These are phyloP conservation scores for Boechera divaricarpa DNA, from an alignment of 345 rosid species.

Conservation along the genomic window DNA sequence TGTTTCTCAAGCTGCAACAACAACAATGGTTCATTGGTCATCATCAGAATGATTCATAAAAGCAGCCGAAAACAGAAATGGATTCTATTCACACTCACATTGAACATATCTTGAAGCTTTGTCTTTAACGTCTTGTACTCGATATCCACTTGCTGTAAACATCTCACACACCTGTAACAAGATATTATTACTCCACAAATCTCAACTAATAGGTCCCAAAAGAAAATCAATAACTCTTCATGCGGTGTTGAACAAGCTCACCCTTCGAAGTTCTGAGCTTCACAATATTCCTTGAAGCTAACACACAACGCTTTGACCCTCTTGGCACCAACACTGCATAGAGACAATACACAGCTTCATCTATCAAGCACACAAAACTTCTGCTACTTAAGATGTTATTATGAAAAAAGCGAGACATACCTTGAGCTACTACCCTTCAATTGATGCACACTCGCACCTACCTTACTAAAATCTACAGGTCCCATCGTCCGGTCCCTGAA, in stretches of 20 bases:
- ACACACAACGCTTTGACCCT: slow-evolving; percentile 65
- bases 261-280: slow-evolving; percentile 73
- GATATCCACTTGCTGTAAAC: slow-evolving; percentile 70
- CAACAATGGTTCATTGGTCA: background rate
- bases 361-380: background rate
- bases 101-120: slow-evolving; percentile 70
- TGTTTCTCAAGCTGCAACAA: slow-evolving; percentile 45
- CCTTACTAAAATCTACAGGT: slow-evolving; percentile 64
- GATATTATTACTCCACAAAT: slow-evolving; percentile 15
- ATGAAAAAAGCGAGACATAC: slow-evolving; percentile 44
- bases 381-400: background rate
- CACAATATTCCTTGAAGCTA: slow-evolving; percentile 68
- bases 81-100: slow-evolving; percentile 48
- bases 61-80: background rate
- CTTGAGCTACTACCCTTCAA: slow-evolving; percentile 97
- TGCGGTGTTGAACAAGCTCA: slow-evolving; percentile 43
- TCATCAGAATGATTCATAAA: slow-evolving; percentile 12
- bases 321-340: slow-evolving; percentile 73
- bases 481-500: slow-evolving; percentile 59
- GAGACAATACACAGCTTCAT: slow-evolving; percentile 29
- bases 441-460: slow-evolving; percentile 82
- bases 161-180: slow-evolving; percentile 71
- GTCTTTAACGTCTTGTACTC: slow-evolving; percentile 59
- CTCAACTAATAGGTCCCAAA: slow-evolving; percentile 5
- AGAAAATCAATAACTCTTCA: background rate